Evolutionary conservation across 2,329 filamentous ascomycete species (phyloP), one percentile per base, ranked within the genome.

Genomic region (Fusarium irregulare): DNA sequence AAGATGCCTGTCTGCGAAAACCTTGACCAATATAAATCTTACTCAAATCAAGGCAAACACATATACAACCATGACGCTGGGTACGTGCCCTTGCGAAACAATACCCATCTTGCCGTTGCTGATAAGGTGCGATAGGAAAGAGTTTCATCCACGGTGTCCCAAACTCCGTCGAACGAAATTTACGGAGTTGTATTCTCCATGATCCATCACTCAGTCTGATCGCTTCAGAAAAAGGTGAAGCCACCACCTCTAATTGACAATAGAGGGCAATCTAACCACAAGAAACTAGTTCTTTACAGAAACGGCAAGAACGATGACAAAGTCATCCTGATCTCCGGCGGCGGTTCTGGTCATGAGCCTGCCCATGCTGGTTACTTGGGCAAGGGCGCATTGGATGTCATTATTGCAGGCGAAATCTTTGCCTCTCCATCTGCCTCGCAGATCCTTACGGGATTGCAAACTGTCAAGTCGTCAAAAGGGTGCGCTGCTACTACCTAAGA

Each of bases 281-380:
- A n/a, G 34, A n/a, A 12, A 37, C 6, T 1, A 37, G 34, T 37
- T n/a, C 34, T 37, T 37, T 37, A 37, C 34, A 37, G 18, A n/a
- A 37, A 6, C 4, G 34, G n/a, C 6, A 10, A 12, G 18, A 37
- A 37, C 34, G n/a, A 37, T n/a, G 34, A 37, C 18, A 50, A 40
- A 27, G 48, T 50, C 11, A 7, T 30, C 58, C 82, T 80, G 71
- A 78, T 88, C 76, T 84, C 82, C 25, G 86, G 86, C n/a, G 86
- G 86, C 21, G 86, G 86, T 41, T 87, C 86, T 0, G 86, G 86
- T 46, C 86, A 87, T 76, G 88, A 90, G 72, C 88, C 88, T 21
- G 88, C 88, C 66, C 90, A 88, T 85, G 82, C 86, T 4, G 88
- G 88, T 56, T 91, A 90, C 71, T 89, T 91, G 3, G 89, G 89